Percentiles rank a stretch among this genome's conserved stretches.
These are phyloP conservation scores for Alternaria ethzedia DNA, from an alignment of 2,329 filamentous ascomycete species.

Conservation along the genomic window DNA sequence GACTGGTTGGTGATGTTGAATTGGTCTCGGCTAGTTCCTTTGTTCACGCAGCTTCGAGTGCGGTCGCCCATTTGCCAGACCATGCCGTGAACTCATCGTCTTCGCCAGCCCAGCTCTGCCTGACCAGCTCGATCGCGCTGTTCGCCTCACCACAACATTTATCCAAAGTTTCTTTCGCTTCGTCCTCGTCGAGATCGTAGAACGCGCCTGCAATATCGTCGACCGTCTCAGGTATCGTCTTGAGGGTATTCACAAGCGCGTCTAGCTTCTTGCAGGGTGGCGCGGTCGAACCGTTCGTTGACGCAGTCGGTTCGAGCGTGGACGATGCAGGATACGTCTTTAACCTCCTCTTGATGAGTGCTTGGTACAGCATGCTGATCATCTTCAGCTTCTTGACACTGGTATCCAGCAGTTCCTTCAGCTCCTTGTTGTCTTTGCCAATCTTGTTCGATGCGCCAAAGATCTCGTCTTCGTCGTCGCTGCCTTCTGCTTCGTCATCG, in stretches of 20 bases:
- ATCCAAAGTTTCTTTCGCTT: constrained; percentile 66
- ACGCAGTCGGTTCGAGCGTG: constrained; percentile 8
- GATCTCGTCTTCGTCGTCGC: constrained; percentile 66
- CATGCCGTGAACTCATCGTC: constrained; percentile 81
- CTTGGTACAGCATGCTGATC: constrained; percentile 71
- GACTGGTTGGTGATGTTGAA: not conserved
- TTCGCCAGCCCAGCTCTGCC: constrained; percentile 66
- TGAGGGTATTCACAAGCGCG: constrained; percentile 62
- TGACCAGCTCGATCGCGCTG: constrained; percentile 62
- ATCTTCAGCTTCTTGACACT: constrained; percentile 71
- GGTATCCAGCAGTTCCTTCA: constrained; percentile 70
- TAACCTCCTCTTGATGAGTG: constrained; percentile 72
- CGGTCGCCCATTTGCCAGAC: constrained; percentile 65
- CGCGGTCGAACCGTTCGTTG: constrained; percentile 5
- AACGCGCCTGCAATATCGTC: constrained; percentile 75
- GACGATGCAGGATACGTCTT: constrained; percentile 57
- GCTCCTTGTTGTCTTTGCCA: constrained; percentile 64
- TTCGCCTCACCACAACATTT: constrained; percentile 67
- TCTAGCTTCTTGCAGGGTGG: constrained; percentile 54
- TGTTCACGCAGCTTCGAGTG: constrained; percentile 46
- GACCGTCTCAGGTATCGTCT: constrained; percentile 68
- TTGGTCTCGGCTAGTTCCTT: not conserved
- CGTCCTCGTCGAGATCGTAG: constrained; percentile 69
- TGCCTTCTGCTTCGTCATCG: constrained; percentile 55
- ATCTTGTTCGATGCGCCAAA: constrained; percentile 69